Conservation (phyloP, 805 yeast genomes). For the Metschnikowia borealis region DNA sequence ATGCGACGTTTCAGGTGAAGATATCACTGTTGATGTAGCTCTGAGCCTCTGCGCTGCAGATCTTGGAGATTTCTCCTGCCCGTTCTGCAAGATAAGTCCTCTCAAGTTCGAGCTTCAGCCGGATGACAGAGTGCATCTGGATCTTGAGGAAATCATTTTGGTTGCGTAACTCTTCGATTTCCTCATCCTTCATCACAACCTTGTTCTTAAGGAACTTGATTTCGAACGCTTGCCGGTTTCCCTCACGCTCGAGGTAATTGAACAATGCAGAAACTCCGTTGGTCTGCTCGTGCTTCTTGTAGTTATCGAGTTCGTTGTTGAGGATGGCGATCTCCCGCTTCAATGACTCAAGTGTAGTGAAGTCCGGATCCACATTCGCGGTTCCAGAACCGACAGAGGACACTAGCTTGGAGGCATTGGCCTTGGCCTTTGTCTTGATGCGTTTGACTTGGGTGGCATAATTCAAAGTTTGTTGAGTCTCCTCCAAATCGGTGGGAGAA, state of each 20-base stretch:
- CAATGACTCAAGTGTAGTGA: conserved; percentile 25
- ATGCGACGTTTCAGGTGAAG: neutral
- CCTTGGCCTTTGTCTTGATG: conserved; percentile 58
- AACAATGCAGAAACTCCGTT: conserved; percentile 25
- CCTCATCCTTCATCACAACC: conserved; percentile 16
- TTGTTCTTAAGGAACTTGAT: conserved; percentile 29
- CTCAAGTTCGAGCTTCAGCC: conserved; percentile 5
- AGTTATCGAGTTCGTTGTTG: conserved; percentile 18
- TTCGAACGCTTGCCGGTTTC: conserved; percentile 29
- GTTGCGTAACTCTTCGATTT: conserved; percentile 22
- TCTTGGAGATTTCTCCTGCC: conserved; percentile 4
- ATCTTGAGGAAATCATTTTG: conserved; percentile 15
- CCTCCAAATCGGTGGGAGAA: conserved; percentile 76
- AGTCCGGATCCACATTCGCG: conserved; percentile 24
- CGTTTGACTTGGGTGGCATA: conserved; percentile 75
- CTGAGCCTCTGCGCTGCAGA: conserved; percentile 8
- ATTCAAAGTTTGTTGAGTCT: conserved; percentile 67
- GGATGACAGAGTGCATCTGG: conserved; percentile 7
- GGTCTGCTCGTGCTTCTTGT: conserved; percentile 6
- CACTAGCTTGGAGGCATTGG: conserved; percentile 29
- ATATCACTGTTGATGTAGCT: neutral
- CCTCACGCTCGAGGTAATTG: conserved; percentile 30
- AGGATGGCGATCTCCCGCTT: conserved; percentile 30
- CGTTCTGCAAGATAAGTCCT: conserved; percentile 4
- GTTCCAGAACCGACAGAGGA: conserved; percentile 31